phyloP scores from a whole-genome alignment of 139 green algal genomes.

The Spirogloea muscicola region DNA sequence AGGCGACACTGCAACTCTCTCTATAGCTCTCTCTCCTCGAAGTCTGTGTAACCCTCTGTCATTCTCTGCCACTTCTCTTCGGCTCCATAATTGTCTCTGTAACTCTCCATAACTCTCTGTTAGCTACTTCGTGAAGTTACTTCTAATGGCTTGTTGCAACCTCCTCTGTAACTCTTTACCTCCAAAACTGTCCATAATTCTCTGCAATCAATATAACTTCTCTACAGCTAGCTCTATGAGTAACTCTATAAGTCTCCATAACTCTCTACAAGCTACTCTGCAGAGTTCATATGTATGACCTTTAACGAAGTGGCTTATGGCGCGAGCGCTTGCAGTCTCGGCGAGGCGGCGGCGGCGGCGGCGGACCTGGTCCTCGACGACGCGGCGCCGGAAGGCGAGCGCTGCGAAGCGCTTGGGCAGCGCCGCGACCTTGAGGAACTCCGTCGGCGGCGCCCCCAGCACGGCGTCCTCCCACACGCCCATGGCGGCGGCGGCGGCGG shows the following conservation, averaged over 20 bases:
- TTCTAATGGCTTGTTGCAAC: background rate
- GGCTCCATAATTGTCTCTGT: background rate
- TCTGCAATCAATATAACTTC: too few relatives aligned
- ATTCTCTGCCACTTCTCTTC: too few relatives aligned
- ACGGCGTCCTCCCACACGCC: slow-evolving; percentile 11
- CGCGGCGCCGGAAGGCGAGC: background rate
- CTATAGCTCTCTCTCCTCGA: background rate
- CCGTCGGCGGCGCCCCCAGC: slow-evolving; percentile 17
- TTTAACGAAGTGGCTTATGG: background rate
- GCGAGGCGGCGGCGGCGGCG: background rate
- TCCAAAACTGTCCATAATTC: too few relatives aligned
- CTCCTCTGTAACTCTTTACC: too few relatives aligned
- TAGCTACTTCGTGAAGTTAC: background rate
- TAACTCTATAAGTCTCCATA: background rate
- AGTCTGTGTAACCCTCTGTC: too few relatives aligned
- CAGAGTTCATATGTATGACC: background rate
- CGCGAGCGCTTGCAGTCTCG: background rate
- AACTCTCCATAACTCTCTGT: background rate
- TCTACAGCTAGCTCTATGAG: background rate
- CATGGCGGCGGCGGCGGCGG: too few relatives aligned
- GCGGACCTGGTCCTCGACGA: slow-evolving; percentile 22
- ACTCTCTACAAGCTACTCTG: background rate
- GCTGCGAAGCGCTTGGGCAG: background rate
- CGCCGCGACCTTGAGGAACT: slow-evolving; percentile 13
- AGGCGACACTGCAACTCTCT: background rate